These are phyloP conservation scores for Phaffomyces antillensis DNA, from an alignment of 805 yeast genomes.

Conservation along the genomic window DNA sequence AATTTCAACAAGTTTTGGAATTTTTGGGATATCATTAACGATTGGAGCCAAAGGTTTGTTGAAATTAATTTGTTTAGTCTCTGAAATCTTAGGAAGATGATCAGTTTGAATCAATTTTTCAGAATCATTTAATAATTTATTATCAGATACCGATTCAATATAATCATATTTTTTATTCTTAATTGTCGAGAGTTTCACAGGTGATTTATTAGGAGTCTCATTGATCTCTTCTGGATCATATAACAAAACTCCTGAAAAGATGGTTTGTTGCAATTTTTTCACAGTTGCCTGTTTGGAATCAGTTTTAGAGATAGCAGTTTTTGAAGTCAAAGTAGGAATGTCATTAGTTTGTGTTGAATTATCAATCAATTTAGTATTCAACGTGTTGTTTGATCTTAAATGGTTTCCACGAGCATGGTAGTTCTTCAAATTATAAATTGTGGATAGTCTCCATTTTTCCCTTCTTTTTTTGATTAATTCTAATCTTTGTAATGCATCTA, in stretches of 20 bases:
- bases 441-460: conserved; percentile 23
- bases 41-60: background rate
- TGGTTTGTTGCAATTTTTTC: conserved; percentile 18
- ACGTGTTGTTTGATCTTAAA: background rate
- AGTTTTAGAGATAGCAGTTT: conserved; percentile 6
- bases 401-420: conserved; percentile 3
- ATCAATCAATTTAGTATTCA: conserved; percentile 11
- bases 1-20: background rate
- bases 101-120: conserved; percentile 15
- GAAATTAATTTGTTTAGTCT: background rate
- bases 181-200: conserved; percentile 15
- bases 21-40: background rate
- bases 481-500: conserved; percentile 22
- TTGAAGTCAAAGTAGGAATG: conserved; percentile 15
- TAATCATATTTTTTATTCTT: conserved; percentile 4
- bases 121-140: conserved; percentile 10
- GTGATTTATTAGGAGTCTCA: conserved; percentile 8
- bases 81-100: background rate
- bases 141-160: conserved; percentile 5
- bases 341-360: conserved; percentile 20
- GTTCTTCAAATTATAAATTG: conserved; percentile 16
- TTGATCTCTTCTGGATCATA: conserved; percentile 20
- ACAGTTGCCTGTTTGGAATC: conserved; percentile 14
- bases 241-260: conserved; percentile 21
- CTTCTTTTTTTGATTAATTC: conserved; percentile 18